Percentiles rank a stretch among this genome's conserved stretches.
phyloP scores from a whole-genome alignment of 495 filamentous ascomycete species.

The Podospora conica region DNA sequence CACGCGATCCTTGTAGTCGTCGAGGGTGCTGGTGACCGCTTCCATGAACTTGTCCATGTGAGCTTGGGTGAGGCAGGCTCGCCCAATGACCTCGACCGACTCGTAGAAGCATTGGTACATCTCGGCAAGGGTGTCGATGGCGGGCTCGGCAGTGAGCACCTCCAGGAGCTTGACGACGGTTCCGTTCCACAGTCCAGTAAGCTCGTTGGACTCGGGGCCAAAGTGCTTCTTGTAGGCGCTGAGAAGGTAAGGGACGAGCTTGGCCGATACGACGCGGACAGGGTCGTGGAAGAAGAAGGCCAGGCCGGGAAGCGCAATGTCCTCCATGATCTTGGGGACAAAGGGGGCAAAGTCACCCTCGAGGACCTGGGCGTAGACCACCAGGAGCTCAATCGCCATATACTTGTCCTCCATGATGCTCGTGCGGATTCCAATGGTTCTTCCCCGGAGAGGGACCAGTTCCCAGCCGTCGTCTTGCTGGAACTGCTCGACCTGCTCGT shows the following conservation, averaged over 20 bases:
- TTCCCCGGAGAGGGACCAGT: constrained; percentile 90
- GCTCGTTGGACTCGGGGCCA: constrained; percentile 65
- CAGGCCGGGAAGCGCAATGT: constrained; percentile 87
- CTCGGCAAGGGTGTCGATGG: constrained; percentile 92
- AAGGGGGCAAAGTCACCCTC: constrained; percentile 89
- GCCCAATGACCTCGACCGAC: constrained; percentile 88
- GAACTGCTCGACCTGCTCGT: constrained; percentile 85
- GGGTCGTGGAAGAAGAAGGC: constrained; percentile 99
- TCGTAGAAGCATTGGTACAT: constrained; percentile 99
- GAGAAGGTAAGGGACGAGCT: constrained; percentile 88
- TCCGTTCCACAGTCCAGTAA: constrained; percentile 72
- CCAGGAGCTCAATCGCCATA: constrained; percentile 95
- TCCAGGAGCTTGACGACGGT: constrained; percentile 89
- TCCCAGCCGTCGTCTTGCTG: constrained; percentile 98
- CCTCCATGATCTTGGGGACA: constrained; percentile 89
- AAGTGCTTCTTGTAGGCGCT: constrained; percentile 90
- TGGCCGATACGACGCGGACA: constrained; percentile 90
- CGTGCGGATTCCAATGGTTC: constrained; percentile 97
- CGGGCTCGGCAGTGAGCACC: constrained; percentile 89
- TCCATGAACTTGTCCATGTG: constrained; percentile 86
- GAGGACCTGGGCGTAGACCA: constrained; percentile 92
- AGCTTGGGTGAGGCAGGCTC: constrained; percentile 65
- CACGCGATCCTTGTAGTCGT: constrained; percentile 87
- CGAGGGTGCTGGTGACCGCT: constrained; percentile 71
- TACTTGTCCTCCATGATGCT: constrained; percentile 97